Conservation (phyloP, 2,329 filamentous ascomycete genomes). For the Penicillium sumatraense region DNA sequence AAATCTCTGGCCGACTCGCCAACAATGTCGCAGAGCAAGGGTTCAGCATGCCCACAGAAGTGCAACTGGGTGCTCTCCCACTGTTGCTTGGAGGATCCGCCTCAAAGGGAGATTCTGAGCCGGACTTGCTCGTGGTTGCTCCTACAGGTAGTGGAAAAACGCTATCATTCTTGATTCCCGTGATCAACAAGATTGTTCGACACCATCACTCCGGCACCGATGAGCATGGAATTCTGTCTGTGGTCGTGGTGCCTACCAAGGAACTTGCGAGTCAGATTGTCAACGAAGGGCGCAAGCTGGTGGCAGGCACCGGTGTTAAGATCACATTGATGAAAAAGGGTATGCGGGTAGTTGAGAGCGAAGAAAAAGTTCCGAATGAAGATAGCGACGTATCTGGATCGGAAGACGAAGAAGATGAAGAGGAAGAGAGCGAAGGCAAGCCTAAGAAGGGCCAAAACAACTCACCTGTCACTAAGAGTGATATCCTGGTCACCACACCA, state of each 20-base stretch:
- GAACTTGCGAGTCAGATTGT: constrained; percentile 82
- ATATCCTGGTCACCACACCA: constrained; percentile 81
- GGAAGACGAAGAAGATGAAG: constrained; percentile 43
- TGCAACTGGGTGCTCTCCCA: constrained; percentile 85
- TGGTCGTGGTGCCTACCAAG: constrained; percentile 78
- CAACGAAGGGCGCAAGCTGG: constrained; percentile 81
- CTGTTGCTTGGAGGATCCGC: constrained; percentile 64
- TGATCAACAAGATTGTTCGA: constrained; percentile 75
- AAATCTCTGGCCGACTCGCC: constrained; percentile 72
- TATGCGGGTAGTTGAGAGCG: constrained; percentile 66
- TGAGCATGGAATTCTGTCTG: constrained; percentile 65
- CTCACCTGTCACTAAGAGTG: constrained; percentile 68
- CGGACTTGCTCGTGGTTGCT: constrained; percentile 85
- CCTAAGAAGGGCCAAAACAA: constrained; percentile 33
- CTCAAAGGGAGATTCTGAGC: constrained; percentile 40
- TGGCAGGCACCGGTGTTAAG: constrained; percentile 75
- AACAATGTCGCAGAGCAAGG: constrained; percentile 84
- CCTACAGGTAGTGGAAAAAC: constrained; percentile 98
- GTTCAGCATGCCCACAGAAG: constrained; percentile 87
- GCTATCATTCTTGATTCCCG: constrained; percentile 85
- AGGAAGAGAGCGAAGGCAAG: constrained; percentile 32
- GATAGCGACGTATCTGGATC: constrained; percentile 44
- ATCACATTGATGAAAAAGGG: constrained; percentile 84
- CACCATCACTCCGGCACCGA: constrained; percentile 55
- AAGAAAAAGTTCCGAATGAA: constrained; percentile 45